Evolutionary conservation across 139 green algal species (phyloP).

Genomic region (Dunaliella primolecta): DNA sequence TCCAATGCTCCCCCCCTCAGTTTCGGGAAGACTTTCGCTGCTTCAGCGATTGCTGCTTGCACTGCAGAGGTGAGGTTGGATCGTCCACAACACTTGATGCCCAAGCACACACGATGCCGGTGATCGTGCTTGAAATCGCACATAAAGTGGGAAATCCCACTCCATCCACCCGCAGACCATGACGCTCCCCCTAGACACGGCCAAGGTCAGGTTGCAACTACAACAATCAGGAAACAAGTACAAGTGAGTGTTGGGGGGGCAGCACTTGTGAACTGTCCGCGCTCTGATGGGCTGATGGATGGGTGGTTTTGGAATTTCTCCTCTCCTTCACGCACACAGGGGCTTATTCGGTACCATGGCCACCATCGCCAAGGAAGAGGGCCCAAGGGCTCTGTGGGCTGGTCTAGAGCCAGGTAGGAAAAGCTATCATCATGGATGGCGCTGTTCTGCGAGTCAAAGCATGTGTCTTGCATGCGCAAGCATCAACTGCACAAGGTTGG

Average conservation of each 20-base stretch:
- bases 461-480: no score
- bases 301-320: no score
- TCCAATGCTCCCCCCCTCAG: no score
- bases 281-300: no score
- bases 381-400: conserved; percentile 86
- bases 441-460: no score
- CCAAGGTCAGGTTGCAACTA: conserved; percentile 95
- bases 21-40: conserved; percentile 57
- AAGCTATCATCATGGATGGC: no score
- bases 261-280: no score
- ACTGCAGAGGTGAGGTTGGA: conserved; percentile 72
- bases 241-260: conserved; percentile 38
- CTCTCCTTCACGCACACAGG: conserved; percentile 25
- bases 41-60: conserved; percentile 73
- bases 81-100: no score
- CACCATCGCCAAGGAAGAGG: conserved; percentile 92
- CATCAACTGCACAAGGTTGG: no score
- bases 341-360: conserved; percentile 88
- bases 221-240: conserved; percentile 66
- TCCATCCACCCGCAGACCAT: conserved; percentile 38
- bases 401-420: conserved; percentile 81
- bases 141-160: no score
- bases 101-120: no score
- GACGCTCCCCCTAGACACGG: conserved; percentile 91
- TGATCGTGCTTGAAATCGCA: no score